Conservation (phyloP, 2,329 filamentous ascomycete species). For the Scedosporium apiospermum region DNA sequence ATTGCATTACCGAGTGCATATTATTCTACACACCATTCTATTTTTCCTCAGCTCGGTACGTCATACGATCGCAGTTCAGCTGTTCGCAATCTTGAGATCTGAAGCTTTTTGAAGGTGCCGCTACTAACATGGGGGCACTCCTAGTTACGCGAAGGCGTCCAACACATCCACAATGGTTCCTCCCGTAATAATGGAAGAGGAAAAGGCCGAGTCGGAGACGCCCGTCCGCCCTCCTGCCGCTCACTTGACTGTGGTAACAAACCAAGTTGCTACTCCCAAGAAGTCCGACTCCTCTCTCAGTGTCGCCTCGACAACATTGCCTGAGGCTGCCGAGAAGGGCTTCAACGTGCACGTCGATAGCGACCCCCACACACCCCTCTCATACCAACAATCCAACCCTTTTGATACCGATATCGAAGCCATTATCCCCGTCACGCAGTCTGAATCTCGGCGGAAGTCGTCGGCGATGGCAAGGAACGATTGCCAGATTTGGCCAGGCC, state of each 20-base stretch:
- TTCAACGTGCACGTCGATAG: slow-evolving; percentile 22
- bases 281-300: background rate
- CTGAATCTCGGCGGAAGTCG: slow-evolving; percentile 22
- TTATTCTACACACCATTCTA: no score
- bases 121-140: background rate
- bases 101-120: background rate
- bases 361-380: slow-evolving; percentile 34
- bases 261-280: background rate
- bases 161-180: background rate
- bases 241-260: background rate
- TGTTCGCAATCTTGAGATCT: no score
- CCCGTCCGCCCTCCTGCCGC: background rate
- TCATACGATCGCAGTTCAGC: no score
- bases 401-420: slow-evolving; percentile 52
- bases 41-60: no score
- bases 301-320: background rate
- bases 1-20: no score
- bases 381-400: slow-evolving; percentile 33
- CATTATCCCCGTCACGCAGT: slow-evolving; percentile 29
- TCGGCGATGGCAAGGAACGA: slow-evolving; percentile 32
- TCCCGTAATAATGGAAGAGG: background rate
- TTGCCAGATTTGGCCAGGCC: slow-evolving; percentile 50
- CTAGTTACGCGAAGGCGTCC: background rate
- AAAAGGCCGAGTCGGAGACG: background rate
- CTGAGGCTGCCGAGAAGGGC: slow-evolving; percentile 12